phyloP scores from a whole-genome alignment of 2,329 filamentous ascomycete species.

The Pseudogymnoascus sp. region DNA sequence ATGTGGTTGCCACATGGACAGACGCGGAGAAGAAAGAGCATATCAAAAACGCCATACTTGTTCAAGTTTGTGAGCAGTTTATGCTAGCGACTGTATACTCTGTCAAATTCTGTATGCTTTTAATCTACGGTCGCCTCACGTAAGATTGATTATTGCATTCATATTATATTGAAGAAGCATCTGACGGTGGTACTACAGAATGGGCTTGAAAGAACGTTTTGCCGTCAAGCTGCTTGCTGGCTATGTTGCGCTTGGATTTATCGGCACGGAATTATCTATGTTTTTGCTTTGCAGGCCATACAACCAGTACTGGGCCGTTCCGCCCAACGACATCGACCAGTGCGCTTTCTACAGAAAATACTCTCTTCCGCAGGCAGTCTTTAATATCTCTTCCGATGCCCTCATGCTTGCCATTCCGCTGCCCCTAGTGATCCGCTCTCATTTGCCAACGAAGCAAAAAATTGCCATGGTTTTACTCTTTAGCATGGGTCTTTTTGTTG shows the following conservation, averaged over 20 bases:
- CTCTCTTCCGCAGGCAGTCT: slow-evolving; percentile 48
- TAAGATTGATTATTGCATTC: slow-evolving; percentile 24
- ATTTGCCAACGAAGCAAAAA: slow-evolving; percentile 45
- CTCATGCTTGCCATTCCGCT: slow-evolving; percentile 51
- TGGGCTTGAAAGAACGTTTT: slow-evolving; percentile 38
- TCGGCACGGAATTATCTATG: slow-evolving; percentile 44
- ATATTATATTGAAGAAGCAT: not conserved
- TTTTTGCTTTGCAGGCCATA: slow-evolving; percentile 47
- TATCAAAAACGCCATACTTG: slow-evolving; percentile 52
- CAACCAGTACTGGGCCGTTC: slow-evolving; percentile 49
- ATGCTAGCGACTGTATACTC: slow-evolving; percentile 47
- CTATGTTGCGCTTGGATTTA: slow-evolving; percentile 41
- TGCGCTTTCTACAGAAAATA: slow-evolving; percentile 50
- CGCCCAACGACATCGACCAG: slow-evolving; percentile 41
- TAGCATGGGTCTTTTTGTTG: slow-evolving; percentile 39
- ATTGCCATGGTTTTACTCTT: slow-evolving; percentile 41
- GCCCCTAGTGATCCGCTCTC: slow-evolving; percentile 44
- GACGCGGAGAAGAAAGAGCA: slow-evolving; percentile 34
- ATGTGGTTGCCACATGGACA: slow-evolving; percentile 31
- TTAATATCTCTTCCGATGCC: slow-evolving; percentile 53
- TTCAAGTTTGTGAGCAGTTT: slow-evolving; percentile 49
- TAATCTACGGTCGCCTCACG: slow-evolving; percentile 51
- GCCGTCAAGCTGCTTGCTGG: slow-evolving; percentile 40
- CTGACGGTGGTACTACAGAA: slow-evolving; percentile 25
- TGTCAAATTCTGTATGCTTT: slow-evolving; percentile 48